Evolutionary conservation across 2,329 filamentous ascomycete genomes (phyloP).

Genomic region (Cercospora beticola): DNA sequence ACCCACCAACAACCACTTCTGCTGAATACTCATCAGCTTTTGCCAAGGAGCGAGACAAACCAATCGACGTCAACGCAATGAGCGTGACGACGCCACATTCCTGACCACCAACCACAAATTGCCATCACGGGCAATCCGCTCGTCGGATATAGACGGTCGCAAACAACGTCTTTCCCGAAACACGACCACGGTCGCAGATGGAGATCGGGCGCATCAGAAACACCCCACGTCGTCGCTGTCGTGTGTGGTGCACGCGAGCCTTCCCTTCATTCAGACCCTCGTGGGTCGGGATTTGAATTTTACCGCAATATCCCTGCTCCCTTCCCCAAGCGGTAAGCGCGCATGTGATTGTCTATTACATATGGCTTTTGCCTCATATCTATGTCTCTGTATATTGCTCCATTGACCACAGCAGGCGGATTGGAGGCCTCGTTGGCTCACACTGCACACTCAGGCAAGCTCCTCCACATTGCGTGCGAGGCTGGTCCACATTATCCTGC

Average conservation of each 20-base stretch:
- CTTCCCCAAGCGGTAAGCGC: not conserved
- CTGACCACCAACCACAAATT: not conserved
- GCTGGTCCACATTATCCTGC: not conserved
- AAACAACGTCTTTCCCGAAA: not conserved
- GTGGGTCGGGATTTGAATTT: not conserved
- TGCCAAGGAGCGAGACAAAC: not conserved
- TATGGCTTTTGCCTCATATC: constrained; percentile 4
- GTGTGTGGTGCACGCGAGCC: not conserved
- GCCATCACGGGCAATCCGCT: not conserved
- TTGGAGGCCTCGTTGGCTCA: not conserved
- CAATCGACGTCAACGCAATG: not conserved
- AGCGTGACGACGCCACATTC: not conserved
- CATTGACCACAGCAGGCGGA: not conserved
- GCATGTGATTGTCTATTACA: constrained; percentile 1
- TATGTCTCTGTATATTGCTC: not conserved
- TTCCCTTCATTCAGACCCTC: not conserved
- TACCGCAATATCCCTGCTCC: not conserved
- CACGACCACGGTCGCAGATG: not conserved
- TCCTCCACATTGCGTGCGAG: not conserved
- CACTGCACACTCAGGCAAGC: not conserved
- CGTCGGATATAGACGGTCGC: constrained; percentile 2
- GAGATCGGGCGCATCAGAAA: not conserved
- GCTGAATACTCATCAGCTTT: not conserved
- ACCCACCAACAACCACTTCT: not conserved
- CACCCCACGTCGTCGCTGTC: not conserved